Evolutionary conservation across 768 basidiomycete genomes (phyloP), one percentile per base, ranked within the genome.

Genomic region (Suillus variegatus): DNA sequence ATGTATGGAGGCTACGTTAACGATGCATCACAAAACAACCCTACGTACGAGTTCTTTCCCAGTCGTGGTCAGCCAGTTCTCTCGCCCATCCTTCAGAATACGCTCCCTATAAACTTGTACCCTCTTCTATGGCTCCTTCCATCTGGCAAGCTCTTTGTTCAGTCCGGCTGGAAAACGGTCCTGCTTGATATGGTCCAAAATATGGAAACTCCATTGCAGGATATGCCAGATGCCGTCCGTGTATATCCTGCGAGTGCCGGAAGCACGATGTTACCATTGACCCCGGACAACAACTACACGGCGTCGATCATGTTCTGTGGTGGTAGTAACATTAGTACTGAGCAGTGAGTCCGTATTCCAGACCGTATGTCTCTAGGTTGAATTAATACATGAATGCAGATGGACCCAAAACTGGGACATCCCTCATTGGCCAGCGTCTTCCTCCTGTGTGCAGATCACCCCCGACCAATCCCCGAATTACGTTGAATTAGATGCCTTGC

Each of bases 271-370:
- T 79, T 95, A 10, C 93, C 93, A 2, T 82, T 96, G 35, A 95
- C 91, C 0, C 88, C 91, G 1, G 86, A 83, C 9, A 94, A 95
- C 76, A 90, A 92, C 74, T 95, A 87, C 80, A 92, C 89, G 0
- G 92, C 92, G 2, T 93, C 91, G 0, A 75, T 95, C 63, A 72
- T 96, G 65, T 93, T 95, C 77, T 96, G 94, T 67, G 94, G 94
- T 44, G 94, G 94, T 2, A 88, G 89, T 49, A 83, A 90, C 72
- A 77, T 89, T 41, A 75, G 79, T 60, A 69, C 82, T 12, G 74
- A 82, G 64, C 74, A 80, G 87, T 84, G 75, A 72, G 78, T 77
- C 5, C 60, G 41, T 61, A 61, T 65, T 46, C 54, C 63, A 25
- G 61, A 68, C 60, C 65, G 67, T n/a, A 64, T 40, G 28, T 73